Conservation (phyloP, 192 early-diverging fungal species). For the Coemansia asiatica region DNA sequence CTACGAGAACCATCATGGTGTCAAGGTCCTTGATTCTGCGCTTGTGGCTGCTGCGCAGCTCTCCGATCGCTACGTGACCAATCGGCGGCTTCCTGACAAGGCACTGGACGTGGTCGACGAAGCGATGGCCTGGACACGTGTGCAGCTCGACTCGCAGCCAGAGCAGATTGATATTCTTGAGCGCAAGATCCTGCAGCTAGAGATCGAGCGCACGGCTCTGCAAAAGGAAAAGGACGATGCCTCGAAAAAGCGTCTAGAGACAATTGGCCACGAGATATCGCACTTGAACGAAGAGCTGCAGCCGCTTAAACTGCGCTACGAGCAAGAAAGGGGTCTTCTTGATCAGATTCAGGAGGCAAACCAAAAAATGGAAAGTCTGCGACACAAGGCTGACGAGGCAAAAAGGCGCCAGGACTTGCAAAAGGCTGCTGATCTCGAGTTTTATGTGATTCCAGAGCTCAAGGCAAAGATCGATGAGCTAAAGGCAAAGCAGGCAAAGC, state of each 20-base stretch:
- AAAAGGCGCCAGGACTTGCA: constrained; percentile 79
- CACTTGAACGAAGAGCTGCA: constrained; percentile 81
- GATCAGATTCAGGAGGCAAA: constrained; percentile 85
- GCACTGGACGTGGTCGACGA: constrained; percentile 90
- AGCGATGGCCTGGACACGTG: constrained; percentile 91
- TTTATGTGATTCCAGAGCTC: constrained; percentile 90
- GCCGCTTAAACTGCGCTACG: constrained; percentile 84
- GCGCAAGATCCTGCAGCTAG: constrained; percentile 86
- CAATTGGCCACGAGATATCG: constrained; percentile 81
- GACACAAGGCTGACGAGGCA: constrained; percentile 84
- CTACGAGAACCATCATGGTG: constrained; percentile 79
- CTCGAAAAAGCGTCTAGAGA: constrained; percentile 74
- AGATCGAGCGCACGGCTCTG: constrained; percentile 93
- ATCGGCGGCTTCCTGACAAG: constrained; percentile 77
- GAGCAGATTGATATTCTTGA: constrained; percentile 96
- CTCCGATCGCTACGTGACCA: constrained; percentile 75
- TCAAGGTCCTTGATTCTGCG: constrained; percentile 67
- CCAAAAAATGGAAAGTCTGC: constrained; percentile 85
- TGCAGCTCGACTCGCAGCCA: constrained; percentile 95
- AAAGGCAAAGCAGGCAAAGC: constrained; percentile 63
- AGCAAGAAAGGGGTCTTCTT: constrained; percentile 80
- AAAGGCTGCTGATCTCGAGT: constrained; percentile 90
- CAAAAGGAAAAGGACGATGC: constrained; percentile 88
- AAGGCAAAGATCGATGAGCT: constrained; percentile 73
- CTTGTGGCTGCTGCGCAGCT: constrained; percentile 73